phyloP scores from a whole-genome alignment of 73 alveolate genomes.

The Tetrahymena malaccensis region DNA sequence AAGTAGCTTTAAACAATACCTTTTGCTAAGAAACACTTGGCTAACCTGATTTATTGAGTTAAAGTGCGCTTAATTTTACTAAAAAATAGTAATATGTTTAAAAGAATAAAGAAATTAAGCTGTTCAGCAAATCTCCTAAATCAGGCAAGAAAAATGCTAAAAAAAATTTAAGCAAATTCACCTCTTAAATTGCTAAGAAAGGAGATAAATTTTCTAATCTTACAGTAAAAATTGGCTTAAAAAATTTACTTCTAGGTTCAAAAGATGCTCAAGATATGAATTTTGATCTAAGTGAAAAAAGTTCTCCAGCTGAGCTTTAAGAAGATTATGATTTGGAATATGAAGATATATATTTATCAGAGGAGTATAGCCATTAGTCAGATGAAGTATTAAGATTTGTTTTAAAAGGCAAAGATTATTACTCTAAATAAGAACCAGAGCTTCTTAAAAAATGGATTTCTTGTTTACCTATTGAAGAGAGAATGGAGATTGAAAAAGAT shows the following conservation, averaged over 20 bases:
- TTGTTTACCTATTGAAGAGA: slow-evolving; percentile 12
- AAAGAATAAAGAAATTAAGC: background rate
- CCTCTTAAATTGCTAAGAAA: background rate
- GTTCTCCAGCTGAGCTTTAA: background rate
- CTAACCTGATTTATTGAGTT: background rate
- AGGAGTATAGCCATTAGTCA: slow-evolving; percentile 14
- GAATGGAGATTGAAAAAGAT: slow-evolving; percentile 14
- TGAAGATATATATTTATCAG: background rate
- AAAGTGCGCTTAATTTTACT: background rate
- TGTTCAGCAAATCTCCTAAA: background rate
- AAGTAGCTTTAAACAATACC: background rate
- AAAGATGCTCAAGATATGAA: background rate
- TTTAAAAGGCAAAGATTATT: background rate
- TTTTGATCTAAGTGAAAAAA: background rate
- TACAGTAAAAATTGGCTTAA: background rate
- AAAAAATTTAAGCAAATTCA: background rate
- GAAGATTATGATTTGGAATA: background rate
- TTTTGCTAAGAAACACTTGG: background rate
- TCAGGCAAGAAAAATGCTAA: background rate
- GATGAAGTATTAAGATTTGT: slow-evolving; percentile 6
- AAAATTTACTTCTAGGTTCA: background rate
- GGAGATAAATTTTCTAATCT: background rate
- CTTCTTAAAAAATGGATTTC: slow-evolving; percentile 26
- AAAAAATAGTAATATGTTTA: background rate
- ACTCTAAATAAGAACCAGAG: background rate